A percentile compares a stretch with the other conserved stretches of the same genome.
Conservation (phyloP, 306 rosid species). For the Quercus wislizeni region DNA sequence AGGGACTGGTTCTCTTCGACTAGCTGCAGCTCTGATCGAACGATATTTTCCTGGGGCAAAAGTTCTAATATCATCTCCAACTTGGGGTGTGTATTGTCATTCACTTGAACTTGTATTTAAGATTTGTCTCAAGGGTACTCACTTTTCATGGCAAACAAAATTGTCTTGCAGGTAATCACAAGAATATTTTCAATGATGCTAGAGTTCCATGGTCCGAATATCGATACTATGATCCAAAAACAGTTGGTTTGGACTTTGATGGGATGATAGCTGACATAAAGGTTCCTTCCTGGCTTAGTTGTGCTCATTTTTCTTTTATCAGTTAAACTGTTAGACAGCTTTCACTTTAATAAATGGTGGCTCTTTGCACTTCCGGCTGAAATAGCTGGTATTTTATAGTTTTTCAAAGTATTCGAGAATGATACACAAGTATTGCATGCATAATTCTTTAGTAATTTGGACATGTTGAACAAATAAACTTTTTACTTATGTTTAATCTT, state of each 20-base stretch:
- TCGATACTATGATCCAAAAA: constrained; percentile 84
- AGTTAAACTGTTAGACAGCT: not conserved
- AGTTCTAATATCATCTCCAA: constrained; percentile 91
- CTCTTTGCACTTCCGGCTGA: not conserved
- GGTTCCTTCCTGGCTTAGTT: constrained; percentile 39
- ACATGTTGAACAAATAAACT: not conserved
- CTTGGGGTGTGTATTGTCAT: constrained; percentile 71
- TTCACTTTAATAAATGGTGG: not conserved
- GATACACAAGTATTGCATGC: constrained; percentile 3
- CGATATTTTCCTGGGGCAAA: constrained; percentile 86
- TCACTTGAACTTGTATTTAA: constrained; percentile 12
- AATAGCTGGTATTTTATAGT: not conserved
- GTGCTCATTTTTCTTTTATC: not conserved
- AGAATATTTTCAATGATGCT: constrained; percentile 91
- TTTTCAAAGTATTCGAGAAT: not conserved
- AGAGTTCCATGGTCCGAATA: constrained; percentile 95
- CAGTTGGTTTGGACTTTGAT: constrained; percentile 99
- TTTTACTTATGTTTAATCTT: not conserved
- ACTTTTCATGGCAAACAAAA: not conserved
- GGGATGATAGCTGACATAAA: constrained; percentile 92
- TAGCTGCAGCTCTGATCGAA: constrained; percentile 84
- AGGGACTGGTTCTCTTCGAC: constrained; percentile 95
- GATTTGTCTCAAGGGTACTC: constrained; percentile 21
- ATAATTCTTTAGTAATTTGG: not conserved
- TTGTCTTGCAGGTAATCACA: constrained; percentile 79